Evolutionary conservation across 2,329 filamentous ascomycete genomes (phyloP), one percentile per base, ranked within the genome.

Genomic region (Clarireedia homoeocarpa): DNA sequence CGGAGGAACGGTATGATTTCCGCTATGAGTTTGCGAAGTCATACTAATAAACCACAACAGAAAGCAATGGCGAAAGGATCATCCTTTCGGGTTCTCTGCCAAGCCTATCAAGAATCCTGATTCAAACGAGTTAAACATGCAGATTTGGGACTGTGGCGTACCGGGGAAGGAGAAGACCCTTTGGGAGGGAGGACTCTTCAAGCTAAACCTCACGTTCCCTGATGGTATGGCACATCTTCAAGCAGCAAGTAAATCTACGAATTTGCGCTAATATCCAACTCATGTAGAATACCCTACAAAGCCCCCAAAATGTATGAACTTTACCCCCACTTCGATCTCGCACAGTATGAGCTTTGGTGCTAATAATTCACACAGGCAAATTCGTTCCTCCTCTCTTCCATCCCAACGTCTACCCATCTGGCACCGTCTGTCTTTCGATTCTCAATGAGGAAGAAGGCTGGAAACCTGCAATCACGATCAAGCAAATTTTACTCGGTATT

Each of bases 391-490:
- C 94, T 23, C 83, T 99, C 42, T 99, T 99, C 76, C 94, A 99
- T 69, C 94, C 94, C 0, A 99, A 99, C 71, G 94, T 99, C 64
- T 99, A 99, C 71, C 94, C 94, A 0, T 97, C 92, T 0, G 95
- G 94, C 63, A 99, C 94, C 48, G 94, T 99, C 60, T 99, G 94
- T 70, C 81, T 99, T 23, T 96, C 90, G 27, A 99, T 99, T 63
- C 75, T 99, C 63, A 99, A 97, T 74, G 95, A 99, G 72, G 94
- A 99, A 67, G 94, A 99, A 71, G 91, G 89, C 6, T 99, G 95
- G 94, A 95, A 95, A 72, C 95, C 94, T 1, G 92, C 94, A 6
- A 99, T 99, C 68, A 99, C 94, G 0, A 90, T 99, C 71, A 97
- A 96, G 75, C 91, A 97, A 74, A 97, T 99, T 61, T 81, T 97